Percentiles rank a stretch among this genome's conserved stretches.
These are phyloP conservation scores for Lenwebbia sp. DNA, from an alignment of 345 rosid genomes.

Conservation along the genomic window DNA sequence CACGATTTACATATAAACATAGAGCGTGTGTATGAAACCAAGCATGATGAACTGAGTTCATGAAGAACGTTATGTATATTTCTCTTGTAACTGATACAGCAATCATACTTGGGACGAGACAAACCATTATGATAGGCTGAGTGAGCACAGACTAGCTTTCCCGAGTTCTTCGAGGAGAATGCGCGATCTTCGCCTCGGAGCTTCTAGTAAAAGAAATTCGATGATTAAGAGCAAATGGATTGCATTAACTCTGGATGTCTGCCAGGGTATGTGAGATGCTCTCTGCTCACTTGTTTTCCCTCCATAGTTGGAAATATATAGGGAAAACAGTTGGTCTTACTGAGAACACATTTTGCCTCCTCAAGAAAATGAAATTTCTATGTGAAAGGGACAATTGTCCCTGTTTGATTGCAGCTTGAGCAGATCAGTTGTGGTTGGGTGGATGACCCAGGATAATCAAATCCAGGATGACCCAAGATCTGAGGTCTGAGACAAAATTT, in stretches of 20 bases:
- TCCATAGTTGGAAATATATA: slow-evolving; percentile 2
- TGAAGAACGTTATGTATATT: not conserved
- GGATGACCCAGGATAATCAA: not conserved
- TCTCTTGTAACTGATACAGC: not conserved
- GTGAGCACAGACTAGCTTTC: not conserved
- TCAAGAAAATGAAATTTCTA: not conserved
- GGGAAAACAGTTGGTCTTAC: not conserved
- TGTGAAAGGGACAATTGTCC: slow-evolving; percentile 1
- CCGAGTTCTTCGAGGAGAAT: not conserved
- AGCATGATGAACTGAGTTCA: not conserved
- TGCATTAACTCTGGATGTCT: not conserved
- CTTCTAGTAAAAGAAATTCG: not conserved
- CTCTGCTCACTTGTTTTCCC: not conserved
- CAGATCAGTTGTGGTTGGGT: not conserved
- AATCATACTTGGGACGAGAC: not conserved
- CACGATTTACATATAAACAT: not conserved
- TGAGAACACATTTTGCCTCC: not conserved
- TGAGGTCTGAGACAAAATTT: not conserved
- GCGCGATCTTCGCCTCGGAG: not conserved
- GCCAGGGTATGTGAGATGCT: not conserved
- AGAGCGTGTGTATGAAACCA: not conserved
- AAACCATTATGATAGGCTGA: not conserved
- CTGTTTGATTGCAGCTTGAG: not conserved
- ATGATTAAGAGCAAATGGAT: not conserved
- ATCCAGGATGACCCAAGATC: not conserved